Percentiles rank a stretch among this genome's conserved stretches.
phyloP scores from a whole-genome alignment of 306 rosid species.

The Quercus aquifolioides region DNA sequence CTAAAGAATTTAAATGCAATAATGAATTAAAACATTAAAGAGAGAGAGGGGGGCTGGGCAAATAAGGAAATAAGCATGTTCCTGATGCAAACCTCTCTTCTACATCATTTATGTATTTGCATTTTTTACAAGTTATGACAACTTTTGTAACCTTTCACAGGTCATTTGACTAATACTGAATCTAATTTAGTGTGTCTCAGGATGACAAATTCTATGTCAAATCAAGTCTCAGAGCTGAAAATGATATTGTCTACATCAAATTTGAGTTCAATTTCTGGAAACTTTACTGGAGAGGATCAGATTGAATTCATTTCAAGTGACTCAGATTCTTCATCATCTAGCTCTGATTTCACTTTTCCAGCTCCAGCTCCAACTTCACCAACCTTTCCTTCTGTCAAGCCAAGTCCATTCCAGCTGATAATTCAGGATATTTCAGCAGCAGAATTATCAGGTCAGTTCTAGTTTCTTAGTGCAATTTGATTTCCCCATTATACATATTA shows the following conservation, averaged over 20 bases:
- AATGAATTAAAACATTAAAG: not conserved
- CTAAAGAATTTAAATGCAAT: too few relatives aligned
- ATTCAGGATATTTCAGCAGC: constrained; percentile 76
- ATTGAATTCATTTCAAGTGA: constrained; percentile 58
- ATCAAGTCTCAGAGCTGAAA: constrained; percentile 84
- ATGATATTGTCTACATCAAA: constrained; percentile 57
- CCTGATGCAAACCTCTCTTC: not conserved
- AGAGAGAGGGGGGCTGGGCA: not conserved
- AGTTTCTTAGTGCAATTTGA: constrained; percentile 17
- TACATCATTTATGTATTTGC: constrained; percentile 13
- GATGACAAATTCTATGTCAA: constrained; percentile 87
- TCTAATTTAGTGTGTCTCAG: constrained; percentile 88
- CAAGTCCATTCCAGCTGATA: constrained; percentile 41
- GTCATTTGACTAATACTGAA: constrained; percentile 59
- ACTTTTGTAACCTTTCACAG: constrained; percentile 26
- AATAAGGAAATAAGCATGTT: not conserved
- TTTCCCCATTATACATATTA: not conserved
- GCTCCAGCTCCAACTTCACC: constrained; percentile 41
- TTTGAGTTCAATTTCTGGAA: constrained; percentile 61
- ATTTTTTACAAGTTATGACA: constrained; percentile 22
- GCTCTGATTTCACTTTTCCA: constrained; percentile 76
- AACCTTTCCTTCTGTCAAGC: constrained; percentile 26
- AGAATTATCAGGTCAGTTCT: constrained; percentile 66
- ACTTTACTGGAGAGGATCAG: constrained; percentile 44
- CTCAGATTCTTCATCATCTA: constrained; percentile 74